A percentile compares a stretch with the other conserved stretches of the same genome.
These are phyloP conservation scores for Cladochytrium replicatum DNA, from an alignment of 192 early-diverging fungal genomes.

Conservation along the genomic window DNA sequence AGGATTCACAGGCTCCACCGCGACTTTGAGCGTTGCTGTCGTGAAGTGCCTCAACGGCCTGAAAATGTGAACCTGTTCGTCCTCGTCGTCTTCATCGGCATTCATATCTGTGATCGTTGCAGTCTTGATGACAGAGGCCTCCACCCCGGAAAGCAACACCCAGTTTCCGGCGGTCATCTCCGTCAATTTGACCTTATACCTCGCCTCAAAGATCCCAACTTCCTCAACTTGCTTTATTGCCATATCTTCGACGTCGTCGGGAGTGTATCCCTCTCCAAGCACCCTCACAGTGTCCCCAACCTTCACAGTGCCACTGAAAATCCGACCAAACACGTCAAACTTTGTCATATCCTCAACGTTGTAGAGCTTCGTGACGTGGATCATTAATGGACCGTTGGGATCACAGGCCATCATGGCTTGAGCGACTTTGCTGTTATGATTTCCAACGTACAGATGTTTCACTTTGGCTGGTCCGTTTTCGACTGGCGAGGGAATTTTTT, in stretches of 20 bases:
- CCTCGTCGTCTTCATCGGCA: constrained; percentile 22
- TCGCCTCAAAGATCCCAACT: constrained; percentile 71
- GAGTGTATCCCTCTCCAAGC: constrained; percentile 82
- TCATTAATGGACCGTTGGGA: constrained; percentile 84
- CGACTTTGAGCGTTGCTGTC: constrained; percentile 82
- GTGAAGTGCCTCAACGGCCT: constrained; percentile 74
- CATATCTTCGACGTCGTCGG: constrained; percentile 96
- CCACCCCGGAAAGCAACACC: constrained; percentile 88
- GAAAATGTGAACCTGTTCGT: constrained; percentile 75
- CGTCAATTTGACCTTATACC: constrained; percentile 75
- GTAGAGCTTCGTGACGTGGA: constrained; percentile 86
- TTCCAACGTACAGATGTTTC: constrained; percentile 41
- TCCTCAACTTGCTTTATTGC: constrained; percentile 64
- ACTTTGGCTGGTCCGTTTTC: constrained; percentile 57
- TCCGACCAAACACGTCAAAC: constrained; percentile 87
- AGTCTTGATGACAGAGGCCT: constrained; percentile 84
- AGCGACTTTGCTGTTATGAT: constrained; percentile 16
- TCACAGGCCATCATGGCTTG: constrained; percentile 68
- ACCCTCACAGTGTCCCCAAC: constrained; percentile 75
- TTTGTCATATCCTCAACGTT: constrained; percentile 73
- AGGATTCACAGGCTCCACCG: constrained; percentile 94
- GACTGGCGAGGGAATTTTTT: constrained; percentile 68
- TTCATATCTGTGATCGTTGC: constrained; percentile 78
- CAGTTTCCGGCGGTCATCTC: constrained; percentile 74
- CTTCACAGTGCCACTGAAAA: constrained; percentile 82